A percentile compares a stretch with the other conserved stretches of the same genome.
phyloP scores from a whole-genome alignment of 2,329 filamentous ascomycete genomes.

The Trichoderma guizhouense region DNA sequence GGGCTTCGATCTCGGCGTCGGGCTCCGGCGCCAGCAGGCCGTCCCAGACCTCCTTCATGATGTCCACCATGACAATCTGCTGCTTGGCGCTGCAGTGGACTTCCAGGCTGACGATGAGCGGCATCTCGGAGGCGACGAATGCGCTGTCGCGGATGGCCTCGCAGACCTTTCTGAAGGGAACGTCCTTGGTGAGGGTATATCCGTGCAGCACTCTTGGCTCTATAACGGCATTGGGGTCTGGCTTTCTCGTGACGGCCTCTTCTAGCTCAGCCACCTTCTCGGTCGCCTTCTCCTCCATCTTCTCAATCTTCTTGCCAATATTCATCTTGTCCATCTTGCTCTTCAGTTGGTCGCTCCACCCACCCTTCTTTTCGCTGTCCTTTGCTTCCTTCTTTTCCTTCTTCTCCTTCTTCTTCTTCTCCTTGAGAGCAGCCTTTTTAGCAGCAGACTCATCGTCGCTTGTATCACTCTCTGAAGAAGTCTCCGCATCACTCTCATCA shows the following conservation, averaged over 20 bases:
- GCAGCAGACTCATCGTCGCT: slow-evolving; percentile 46
- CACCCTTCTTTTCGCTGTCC: slow-evolving; percentile 47
- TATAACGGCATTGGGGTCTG: slow-evolving; percentile 33
- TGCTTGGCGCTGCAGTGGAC: slow-evolving; percentile 80
- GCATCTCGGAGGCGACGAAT: slow-evolving; percentile 71
- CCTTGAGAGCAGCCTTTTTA: not conserved
- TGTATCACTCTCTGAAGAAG: slow-evolving; percentile 51
- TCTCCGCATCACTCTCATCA: slow-evolving; percentile 64
- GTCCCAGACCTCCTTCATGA: slow-evolving; percentile 84
- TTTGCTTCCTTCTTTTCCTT: slow-evolving; percentile 40
- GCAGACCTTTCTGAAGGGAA: slow-evolving; percentile 84
- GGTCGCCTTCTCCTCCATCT: slow-evolving; percentile 24
- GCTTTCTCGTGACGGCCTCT: slow-evolving; percentile 18
- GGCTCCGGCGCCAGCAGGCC: slow-evolving; percentile 62
- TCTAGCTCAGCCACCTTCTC: slow-evolving; percentile 13
- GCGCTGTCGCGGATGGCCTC: slow-evolving; percentile 73
- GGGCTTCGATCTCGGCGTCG: slow-evolving; percentile 43
- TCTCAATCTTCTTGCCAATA: slow-evolving; percentile 42
- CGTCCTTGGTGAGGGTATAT: slow-evolving; percentile 85
- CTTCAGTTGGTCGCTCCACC: slow-evolving; percentile 60
- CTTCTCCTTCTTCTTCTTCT: slow-evolving; percentile 41
- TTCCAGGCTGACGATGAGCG: slow-evolving; percentile 91
- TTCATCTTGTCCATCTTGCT: slow-evolving; percentile 52
- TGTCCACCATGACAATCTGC: slow-evolving; percentile 85
- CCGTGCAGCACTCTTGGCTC: slow-evolving; percentile 84